A percentile compares a stretch with the other conserved stretches of the same genome.
phyloP scores from a whole-genome alignment of 257 asterid genomes.

The Lavandula angustifolia region DNA sequence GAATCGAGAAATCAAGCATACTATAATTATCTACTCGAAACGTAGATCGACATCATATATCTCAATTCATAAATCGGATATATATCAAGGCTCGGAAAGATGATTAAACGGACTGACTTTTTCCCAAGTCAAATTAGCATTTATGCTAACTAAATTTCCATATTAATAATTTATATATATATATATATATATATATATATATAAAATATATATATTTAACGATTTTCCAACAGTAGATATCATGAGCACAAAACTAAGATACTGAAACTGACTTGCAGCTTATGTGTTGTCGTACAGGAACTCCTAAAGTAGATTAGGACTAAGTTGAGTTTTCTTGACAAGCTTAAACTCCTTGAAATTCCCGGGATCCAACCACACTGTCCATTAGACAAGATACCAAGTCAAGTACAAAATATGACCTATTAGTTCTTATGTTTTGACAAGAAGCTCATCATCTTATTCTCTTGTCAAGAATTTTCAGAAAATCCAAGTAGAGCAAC shows the following conservation, averaged over 20 bases:
- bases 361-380: conserved; percentile 82
- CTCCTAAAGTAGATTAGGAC: conserved; percentile 87
- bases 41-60: too few relatives aligned
- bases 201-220: too few relatives aligned
- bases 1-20: too few relatives aligned
- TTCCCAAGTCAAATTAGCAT: too few relatives aligned
- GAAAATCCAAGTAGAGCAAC: neutral
- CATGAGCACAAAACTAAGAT: conserved; percentile 2
- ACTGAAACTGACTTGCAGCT: conserved; percentile 71
- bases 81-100: too few relatives aligned
- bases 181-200: too few relatives aligned
- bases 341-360: conserved; percentile 83
- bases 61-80: too few relatives aligned
- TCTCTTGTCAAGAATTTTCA: neutral
- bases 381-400: conserved; percentile 29
- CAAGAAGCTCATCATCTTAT: conserved; percentile 7
- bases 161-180: too few relatives aligned
- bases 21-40: too few relatives aligned
- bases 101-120: too few relatives aligned
- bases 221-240: neutral
- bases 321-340: conserved; percentile 70
- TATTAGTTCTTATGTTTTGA: conserved; percentile 13
- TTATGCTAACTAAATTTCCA: too few relatives aligned
- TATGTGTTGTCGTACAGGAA: conserved; percentile 90
- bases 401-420: conserved; percentile 22